Conservation (phyloP, 306 rosid species). For the Cicer cuneatum region DNA sequence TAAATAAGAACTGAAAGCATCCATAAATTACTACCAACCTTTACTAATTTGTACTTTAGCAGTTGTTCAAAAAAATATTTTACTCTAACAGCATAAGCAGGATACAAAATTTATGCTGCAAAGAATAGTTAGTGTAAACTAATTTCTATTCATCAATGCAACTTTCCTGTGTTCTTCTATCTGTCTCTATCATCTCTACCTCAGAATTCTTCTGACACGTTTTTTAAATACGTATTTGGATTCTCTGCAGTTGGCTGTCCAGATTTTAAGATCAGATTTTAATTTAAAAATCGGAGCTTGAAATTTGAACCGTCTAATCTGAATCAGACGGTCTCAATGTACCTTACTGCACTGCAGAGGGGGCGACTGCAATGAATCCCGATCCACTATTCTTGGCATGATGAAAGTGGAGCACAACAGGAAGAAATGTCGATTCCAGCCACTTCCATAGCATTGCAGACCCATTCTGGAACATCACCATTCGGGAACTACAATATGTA, state of each 20-base stretch:
- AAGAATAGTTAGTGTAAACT: constrained; percentile 28
- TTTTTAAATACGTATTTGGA: background rate
- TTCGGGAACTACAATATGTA: constrained; percentile 70
- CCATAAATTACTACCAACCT: background rate
- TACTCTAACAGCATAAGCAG: constrained; percentile 47
- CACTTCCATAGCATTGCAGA: constrained; percentile 94
- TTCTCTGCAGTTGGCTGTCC: no score
- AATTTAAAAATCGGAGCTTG: no score
- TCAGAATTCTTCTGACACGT: constrained; percentile 2
- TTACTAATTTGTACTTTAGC: constrained; percentile 13
- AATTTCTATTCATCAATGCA: constrained; percentile 16
- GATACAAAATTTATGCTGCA: constrained; percentile 64
- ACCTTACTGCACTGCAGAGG: no score
- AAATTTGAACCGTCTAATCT: no score
- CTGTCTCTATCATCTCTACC: constrained; percentile 18
- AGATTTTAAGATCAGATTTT: no score
- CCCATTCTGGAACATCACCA: constrained; percentile 95
- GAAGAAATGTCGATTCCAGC: constrained; percentile 92
- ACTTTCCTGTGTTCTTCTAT: constrained; percentile 34
- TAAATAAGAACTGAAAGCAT: constrained; percentile 17
- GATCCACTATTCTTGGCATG: constrained; percentile 34
- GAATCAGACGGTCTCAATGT: no score
- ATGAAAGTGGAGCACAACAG: constrained; percentile 64
- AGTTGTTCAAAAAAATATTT: background rate
- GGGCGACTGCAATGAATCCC: no score